Percentiles rank a stretch among this genome's conserved stretches.
Evolutionary conservation across 495 filamentous ascomycete genomes (phyloP).

Genomic region (Geoglossum glabrum): DNA sequence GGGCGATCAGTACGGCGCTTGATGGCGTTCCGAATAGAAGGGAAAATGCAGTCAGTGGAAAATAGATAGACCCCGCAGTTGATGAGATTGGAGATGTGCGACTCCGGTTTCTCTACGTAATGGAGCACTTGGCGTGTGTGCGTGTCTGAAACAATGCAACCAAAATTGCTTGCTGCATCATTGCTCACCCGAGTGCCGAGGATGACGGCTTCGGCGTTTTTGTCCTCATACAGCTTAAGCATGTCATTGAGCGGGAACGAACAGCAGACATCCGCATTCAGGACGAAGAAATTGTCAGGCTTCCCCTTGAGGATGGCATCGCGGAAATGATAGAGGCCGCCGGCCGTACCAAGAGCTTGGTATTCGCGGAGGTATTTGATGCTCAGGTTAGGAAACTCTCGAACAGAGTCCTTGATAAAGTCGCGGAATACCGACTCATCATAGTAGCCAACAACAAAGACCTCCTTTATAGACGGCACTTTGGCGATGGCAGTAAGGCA

Average conservation of each 20-base stretch:
- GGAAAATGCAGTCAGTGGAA: slow-evolving; percentile 86
- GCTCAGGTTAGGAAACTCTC: slow-evolving; percentile 71
- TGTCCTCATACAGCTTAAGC: slow-evolving; percentile 82
- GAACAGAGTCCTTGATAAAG: slow-evolving; percentile 79
- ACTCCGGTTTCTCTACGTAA: slow-evolving; percentile 99
- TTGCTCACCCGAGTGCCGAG: slow-evolving; percentile 82
- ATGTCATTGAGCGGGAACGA: slow-evolving; percentile 93
- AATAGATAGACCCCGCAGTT: slow-evolving; percentile 99
- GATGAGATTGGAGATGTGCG: slow-evolving; percentile 95
- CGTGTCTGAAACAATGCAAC: slow-evolving; percentile 90
- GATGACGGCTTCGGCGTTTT: slow-evolving; percentile 93
- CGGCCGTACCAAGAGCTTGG: slow-evolving; percentile 85
- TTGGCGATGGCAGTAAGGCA: slow-evolving; percentile 83
- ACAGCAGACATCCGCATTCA: slow-evolving; percentile 98
- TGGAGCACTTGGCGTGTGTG: slow-evolving; percentile 92
- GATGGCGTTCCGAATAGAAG: slow-evolving; percentile 84
- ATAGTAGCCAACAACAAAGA: slow-evolving; percentile 96
- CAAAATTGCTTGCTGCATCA: slow-evolving; percentile 87
- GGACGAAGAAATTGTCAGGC: slow-evolving; percentile 85
- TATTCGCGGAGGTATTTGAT: slow-evolving; percentile 97
- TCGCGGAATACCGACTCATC: slow-evolving; percentile 92
- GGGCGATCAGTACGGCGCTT: slow-evolving; percentile 87
- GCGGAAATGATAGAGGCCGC: slow-evolving; percentile 96
- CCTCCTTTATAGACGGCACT: slow-evolving; percentile 82
- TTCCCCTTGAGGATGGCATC: slow-evolving; percentile 95